phyloP scores from a whole-genome alignment of 2,329 filamentous ascomycete species.

The Ophiostoma himal-ulmi region DNA sequence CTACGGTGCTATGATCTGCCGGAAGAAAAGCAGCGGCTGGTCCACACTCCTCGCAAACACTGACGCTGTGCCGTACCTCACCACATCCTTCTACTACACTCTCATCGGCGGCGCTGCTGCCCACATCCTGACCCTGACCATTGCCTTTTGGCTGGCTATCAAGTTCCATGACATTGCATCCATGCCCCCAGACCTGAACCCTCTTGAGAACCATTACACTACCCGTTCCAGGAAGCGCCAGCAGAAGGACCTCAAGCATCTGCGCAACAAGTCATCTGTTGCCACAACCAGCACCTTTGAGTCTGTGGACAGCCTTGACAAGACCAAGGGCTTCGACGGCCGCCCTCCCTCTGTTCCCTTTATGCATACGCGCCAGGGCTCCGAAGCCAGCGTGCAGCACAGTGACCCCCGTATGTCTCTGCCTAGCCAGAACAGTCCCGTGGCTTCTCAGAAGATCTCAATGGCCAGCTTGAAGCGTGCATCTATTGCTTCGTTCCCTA shows the following conservation, averaged over 20 bases:
- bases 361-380: constrained; percentile 66
- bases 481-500: constrained; percentile 34
- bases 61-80: constrained; percentile 51
- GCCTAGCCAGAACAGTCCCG: constrained; percentile 47
- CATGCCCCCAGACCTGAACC: constrained; percentile 92
- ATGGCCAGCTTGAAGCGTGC: constrained; percentile 38
- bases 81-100: constrained; percentile 62
- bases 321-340: constrained; percentile 45
- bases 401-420: constrained; percentile 51
- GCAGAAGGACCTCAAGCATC: constrained; percentile 46
- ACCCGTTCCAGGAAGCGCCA: constrained; percentile 37
- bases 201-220: constrained; percentile 78
- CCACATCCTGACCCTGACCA: constrained; percentile 62
- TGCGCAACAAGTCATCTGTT: constrained; percentile 62
- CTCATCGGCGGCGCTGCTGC: constrained; percentile 59
- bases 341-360: constrained; percentile 63
- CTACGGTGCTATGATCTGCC: constrained; percentile 47
- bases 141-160: constrained; percentile 69
- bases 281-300: constrained; percentile 39
- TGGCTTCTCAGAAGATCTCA: constrained; percentile 38
- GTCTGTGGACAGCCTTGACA: constrained; percentile 41
- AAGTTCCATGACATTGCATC: constrained; percentile 76
- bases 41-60: constrained; percentile 58
- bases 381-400: constrained; percentile 43
- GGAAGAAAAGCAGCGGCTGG: constrained; percentile 52